These are phyloP conservation scores for Metschnikowia matae DNA, from an alignment of 805 yeast genomes.

Conservation along the genomic window DNA sequence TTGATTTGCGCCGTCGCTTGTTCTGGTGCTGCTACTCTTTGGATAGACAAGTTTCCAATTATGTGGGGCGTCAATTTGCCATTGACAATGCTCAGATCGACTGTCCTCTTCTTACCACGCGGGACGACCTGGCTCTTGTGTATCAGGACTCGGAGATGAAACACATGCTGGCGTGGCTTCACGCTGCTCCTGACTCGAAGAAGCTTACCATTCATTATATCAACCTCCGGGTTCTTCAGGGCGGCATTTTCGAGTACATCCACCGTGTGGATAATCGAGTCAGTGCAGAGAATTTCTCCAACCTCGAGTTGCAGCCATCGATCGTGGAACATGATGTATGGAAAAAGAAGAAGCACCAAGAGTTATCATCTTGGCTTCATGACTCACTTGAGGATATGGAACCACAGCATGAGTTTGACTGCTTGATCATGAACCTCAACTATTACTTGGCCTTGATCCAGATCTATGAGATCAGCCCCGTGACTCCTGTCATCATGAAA, in stretches of 20 bases:
- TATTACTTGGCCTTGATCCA: conserved; percentile 11
- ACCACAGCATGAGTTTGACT: not conserved
- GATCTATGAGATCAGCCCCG: conserved; percentile 10
- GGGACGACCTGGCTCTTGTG: conserved; percentile 7
- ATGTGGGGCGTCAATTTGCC: conserved; percentile 10
- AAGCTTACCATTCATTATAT: conserved; percentile 6
- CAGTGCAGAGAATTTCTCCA: not conserved
- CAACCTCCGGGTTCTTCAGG: conserved; percentile 9
- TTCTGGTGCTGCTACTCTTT: conserved; percentile 12
- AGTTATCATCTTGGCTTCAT: conserved; percentile 4
- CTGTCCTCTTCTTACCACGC: conserved; percentile 6
- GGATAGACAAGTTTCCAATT: conserved; percentile 11
- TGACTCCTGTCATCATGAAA: conserved; percentile 8
- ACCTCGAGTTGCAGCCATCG: not conserved
- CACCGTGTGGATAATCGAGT: conserved; percentile 7
- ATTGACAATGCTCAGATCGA: conserved; percentile 8
- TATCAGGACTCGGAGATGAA: not conserved
- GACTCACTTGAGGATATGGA: not conserved
- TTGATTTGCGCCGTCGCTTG: conserved; percentile 9
- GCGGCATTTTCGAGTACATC: conserved; percentile 7
- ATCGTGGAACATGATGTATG: conserved; percentile 3
- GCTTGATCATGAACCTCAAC: conserved; percentile 10
- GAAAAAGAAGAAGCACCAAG: conserved; percentile 6
- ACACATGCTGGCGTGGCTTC: not conserved
- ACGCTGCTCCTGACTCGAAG: not conserved